A percentile compares a stretch with the other conserved stretches of the same genome.
phyloP scores from a whole-genome alignment of 345 rosid genomes.

The Aquilaria malaccensis region DNA sequence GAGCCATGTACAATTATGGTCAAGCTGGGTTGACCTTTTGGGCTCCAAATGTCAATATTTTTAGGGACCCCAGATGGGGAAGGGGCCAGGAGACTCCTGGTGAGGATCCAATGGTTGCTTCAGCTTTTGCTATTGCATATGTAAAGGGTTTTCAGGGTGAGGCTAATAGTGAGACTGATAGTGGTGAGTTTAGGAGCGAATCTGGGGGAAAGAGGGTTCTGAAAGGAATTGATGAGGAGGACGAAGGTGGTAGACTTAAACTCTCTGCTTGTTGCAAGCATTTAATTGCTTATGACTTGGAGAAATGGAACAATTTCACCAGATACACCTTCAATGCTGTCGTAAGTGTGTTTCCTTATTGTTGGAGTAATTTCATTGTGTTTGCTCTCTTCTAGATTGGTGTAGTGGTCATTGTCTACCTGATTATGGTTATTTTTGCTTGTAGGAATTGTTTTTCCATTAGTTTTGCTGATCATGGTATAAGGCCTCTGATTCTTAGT shows the following conservation, averaged over 20 bases:
- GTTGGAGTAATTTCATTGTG: background rate
- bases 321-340: slow-evolving; percentile 86
- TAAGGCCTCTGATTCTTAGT: background rate
- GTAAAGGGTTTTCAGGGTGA: slow-evolving; percentile 72
- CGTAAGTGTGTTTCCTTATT: slow-evolving; percentile 30
- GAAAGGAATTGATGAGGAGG: slow-evolving; percentile 18
- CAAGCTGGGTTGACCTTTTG: slow-evolving; percentile 91
- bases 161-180: slow-evolving; percentile 21
- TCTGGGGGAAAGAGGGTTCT: slow-evolving; percentile 25
- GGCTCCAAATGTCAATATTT: slow-evolving; percentile 89
- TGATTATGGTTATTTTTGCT: slow-evolving; percentile 3
- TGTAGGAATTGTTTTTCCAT: background rate
- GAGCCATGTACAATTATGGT: slow-evolving; percentile 80
- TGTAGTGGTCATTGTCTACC: background rate
- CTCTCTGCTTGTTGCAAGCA: slow-evolving; percentile 96
- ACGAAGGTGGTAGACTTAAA: slow-evolving; percentile 48
- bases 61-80: slow-evolving; percentile 96
- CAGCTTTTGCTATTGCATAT: slow-evolving; percentile 64
- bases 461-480: too few species aligned
- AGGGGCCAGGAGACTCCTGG: slow-evolving; percentile 98
- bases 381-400: background rate
- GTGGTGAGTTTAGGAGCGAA: slow-evolving; percentile 13
- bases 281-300: slow-evolving; percentile 87
- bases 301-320: slow-evolving; percentile 66
- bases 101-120: slow-evolving; percentile 79